phyloP scores from a whole-genome alignment of 441 rosid genomes.

The Aquilaria agallochum region DNA sequence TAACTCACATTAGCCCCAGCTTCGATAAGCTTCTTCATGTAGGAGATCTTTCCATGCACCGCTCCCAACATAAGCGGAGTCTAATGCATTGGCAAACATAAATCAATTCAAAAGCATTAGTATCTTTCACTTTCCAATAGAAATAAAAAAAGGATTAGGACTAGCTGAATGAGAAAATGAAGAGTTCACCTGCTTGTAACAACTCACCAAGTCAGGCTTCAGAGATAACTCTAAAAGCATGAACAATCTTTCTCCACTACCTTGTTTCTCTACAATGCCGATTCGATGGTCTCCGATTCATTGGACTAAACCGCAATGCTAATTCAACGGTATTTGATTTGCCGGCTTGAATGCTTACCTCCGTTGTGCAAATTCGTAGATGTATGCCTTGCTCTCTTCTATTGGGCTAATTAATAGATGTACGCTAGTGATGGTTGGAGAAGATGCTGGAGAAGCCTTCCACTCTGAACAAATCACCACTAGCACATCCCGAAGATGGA shows the following conservation, averaged over 20 bases:
- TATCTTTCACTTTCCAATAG: too few species aligned
- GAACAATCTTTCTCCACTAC: conserved; percentile 61
- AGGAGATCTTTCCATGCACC: too few species aligned
- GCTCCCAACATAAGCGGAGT: too few species aligned
- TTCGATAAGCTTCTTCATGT: too few species aligned
- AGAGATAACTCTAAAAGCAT: conserved; percentile 64
- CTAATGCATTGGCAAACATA: too few species aligned
- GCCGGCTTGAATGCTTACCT: conserved; percentile 41
- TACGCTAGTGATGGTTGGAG: too few species aligned
- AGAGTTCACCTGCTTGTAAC: conserved; percentile 65
- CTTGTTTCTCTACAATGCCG: conserved; percentile 30
- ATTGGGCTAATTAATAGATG: conserved; percentile 24
- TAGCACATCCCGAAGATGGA: too few species aligned
- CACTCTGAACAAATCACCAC: conserved; percentile 8
- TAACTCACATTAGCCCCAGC: conserved; percentile 45
- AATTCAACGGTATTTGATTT: conserved; percentile 41
- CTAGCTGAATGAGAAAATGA: conserved; percentile 8
- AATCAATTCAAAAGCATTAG: too few species aligned
- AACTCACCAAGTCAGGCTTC: conserved; percentile 13
- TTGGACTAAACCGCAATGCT: conserved; percentile 21
- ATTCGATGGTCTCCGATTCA: too few species aligned
- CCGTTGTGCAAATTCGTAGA: neutral
- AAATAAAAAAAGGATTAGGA: neutral
- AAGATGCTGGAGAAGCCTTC: conserved; percentile 8
- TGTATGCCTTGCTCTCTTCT: conserved; percentile 31